Base-by-base conservation (phyloP, 768 basidiomycete species). In the Pisolithus tinctorius region DNA sequence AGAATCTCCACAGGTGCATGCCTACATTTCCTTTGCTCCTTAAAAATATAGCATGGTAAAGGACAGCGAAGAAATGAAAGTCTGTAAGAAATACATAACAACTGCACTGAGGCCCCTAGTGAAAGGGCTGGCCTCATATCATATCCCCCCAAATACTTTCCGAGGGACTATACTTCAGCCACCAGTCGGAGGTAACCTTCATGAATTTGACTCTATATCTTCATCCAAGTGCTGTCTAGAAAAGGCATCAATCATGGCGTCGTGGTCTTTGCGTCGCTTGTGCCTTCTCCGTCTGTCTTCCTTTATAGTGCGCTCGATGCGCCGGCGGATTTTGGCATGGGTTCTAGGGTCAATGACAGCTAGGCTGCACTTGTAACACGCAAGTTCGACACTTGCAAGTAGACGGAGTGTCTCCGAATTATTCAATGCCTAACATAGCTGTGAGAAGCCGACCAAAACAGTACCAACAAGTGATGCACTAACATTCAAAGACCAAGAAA, bases 401-500 rank as follows among this genome's bases (percentile, higher is more conserved):
- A 92, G 71, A 40, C 86, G 83, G 31, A 92, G 76, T 0, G 89
- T 91, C 62, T 92, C 88, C 7, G 88, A 81, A 60, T 86, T 84
- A 61, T 88, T 92, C 55, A 88, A 66, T 2, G 89, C 88, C 88
- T 92, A 55, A 40, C 38, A 54, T 42, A 57, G 40, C 30, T 38
- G 27, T 17, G 25, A 31, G 49, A 44, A 29, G 45, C 40, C 40
- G 39, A 41, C 37, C 45, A 54, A 30, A 45, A 49, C 26, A 42
- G 41, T n/a, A 54, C 47, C 40, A 41, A 37, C 14, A 43, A 34
- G 34, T 40, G 13, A 45, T 17, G 50, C 41, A 63, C 82, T 50
- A 59, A 88, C 88, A 61, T 91, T 90, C 53, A 91, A 64, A 29
- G 89, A 91, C 88, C 88, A 92, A 13, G 89, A 91, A 30, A 91